Conservation (phyloP, 2,329 filamentous ascomycete genomes). For the Hymenoscyphus infarciens region DNA sequence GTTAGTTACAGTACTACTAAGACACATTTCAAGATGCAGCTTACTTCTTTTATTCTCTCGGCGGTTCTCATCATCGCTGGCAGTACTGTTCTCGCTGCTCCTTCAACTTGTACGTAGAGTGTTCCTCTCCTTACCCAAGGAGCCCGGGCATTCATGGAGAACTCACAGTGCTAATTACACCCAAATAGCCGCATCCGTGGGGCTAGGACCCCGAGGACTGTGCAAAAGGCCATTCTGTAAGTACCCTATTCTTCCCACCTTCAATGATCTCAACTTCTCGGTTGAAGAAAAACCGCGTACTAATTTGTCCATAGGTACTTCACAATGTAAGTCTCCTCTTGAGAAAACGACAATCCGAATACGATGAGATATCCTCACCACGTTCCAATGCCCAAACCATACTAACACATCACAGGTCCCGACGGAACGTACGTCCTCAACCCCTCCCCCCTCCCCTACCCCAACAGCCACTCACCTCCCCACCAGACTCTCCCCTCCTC, state of each 20-base stretch:
- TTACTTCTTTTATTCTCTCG: constrained; percentile 5
- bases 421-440: constrained; percentile 10
- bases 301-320: background rate
- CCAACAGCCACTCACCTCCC: too few species aligned
- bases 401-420: constrained; percentile 1
- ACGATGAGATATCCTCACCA: background rate
- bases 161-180: background rate
- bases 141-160: background rate
- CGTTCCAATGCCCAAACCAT: too few species aligned
- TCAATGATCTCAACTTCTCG: too few species aligned
- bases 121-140: background rate
- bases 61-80: background rate
- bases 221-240: background rate
- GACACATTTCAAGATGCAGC: constrained; percentile 10
- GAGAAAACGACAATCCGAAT: background rate
- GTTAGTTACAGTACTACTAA: background rate
- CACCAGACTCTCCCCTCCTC: too few species aligned
- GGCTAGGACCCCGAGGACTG: background rate
- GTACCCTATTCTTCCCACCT: too few species aligned
- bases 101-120: background rate
- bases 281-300: too few species aligned
- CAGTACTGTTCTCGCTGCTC: constrained; percentile 4
- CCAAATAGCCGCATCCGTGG: background rate
- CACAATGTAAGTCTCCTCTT: background rate
- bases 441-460: too few species aligned